Percentiles rank a stretch among this genome's conserved stretches.
These are phyloP conservation scores for Ascocoryne sarcoides DNA, from an alignment of 2,329 filamentous ascomycete genomes.

Conservation along the genomic window DNA sequence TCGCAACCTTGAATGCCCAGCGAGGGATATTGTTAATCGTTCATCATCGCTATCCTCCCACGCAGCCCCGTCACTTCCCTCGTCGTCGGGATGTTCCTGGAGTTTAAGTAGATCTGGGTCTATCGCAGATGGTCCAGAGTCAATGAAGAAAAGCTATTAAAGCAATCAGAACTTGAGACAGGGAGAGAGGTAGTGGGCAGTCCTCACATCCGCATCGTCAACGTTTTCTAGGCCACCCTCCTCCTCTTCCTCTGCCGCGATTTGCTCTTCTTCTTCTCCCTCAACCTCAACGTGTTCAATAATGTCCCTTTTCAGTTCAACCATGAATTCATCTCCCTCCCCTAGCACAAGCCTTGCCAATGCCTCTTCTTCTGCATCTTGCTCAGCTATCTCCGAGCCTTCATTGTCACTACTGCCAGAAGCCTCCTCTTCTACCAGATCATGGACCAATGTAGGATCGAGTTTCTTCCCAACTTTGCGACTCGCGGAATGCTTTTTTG, in stretches of 20 bases:
- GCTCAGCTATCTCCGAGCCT: conserved; percentile 41
- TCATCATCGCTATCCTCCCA: conserved; percentile 99
- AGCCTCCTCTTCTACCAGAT: conserved; percentile 6
- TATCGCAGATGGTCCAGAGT: conserved; percentile 26
- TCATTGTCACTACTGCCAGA: conserved; percentile 19
- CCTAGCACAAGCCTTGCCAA: conserved; percentile 85
- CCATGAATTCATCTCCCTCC: conserved; percentile 71
- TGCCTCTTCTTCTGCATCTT: conserved; percentile 76
- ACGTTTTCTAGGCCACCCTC: conserved; percentile 27
- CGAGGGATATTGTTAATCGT: conserved; percentile 72
- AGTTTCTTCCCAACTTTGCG: conserved; percentile 9
- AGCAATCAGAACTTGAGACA: conserved; percentile 6
- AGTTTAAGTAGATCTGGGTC: conserved; percentile 17
- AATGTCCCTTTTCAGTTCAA: conserved; percentile 56
- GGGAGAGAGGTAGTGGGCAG: conserved; percentile 1
- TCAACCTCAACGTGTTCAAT: conserved; percentile 19
- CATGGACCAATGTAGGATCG: conserved; percentile 1
- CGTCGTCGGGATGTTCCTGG: conserved; percentile 21
- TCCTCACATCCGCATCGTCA: conserved; percentile 57
- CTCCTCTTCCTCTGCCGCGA: neutral
- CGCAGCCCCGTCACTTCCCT: conserved; percentile 43
- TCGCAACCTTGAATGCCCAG: conserved; percentile 63
- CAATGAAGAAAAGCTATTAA: conserved; percentile 31
- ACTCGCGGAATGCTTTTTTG: conserved; percentile 20
- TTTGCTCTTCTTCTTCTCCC: conserved; percentile 7